Evolutionary conservation across 164 flowering plant genomes (phyloP).

Genomic region (Sextonia rubra): DNA sequence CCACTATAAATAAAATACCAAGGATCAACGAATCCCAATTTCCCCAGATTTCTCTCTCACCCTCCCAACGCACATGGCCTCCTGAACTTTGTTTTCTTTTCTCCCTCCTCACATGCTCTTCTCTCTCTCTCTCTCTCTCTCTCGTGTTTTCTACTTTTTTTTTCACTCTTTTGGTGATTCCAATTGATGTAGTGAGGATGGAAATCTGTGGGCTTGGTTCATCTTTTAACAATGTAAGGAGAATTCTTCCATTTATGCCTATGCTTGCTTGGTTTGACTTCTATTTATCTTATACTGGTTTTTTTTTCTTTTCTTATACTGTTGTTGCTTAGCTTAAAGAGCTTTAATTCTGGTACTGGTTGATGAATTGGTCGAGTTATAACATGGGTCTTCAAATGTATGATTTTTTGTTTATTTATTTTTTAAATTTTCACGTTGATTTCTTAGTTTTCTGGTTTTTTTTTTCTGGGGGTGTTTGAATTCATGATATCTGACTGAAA

Average conservation of each 20-base stretch:
- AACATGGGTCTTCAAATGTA: not conserved
- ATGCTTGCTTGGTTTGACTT: not conserved
- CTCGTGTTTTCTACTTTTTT: constrained; percentile 2
- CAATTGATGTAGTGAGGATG: not conserved
- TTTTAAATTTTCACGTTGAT: not conserved
- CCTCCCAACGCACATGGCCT: constrained; percentile 61
- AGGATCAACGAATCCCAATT: not conserved
- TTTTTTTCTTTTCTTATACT: not conserved
- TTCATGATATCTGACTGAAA: constrained; percentile 1
- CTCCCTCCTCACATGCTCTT: constrained; percentile 32
- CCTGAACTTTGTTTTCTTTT: constrained; percentile 29
- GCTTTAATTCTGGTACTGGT: not conserved
- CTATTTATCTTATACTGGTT: not conserved
- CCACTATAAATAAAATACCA: not conserved
- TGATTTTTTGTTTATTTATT: not conserved
- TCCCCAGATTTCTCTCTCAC: constrained; percentile 10
- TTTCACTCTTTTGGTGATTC: not conserved
- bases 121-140: constrained; percentile 18
- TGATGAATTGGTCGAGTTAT: not conserved
- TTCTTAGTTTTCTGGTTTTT: not conserved
- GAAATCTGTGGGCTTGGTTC: not conserved
- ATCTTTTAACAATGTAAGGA: not conserved
- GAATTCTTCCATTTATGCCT: not conserved
- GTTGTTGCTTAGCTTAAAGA: not conserved
- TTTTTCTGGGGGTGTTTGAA: not conserved